Base-by-base conservation (phyloP, 1,284 basidiomycete genomes). In the Cutaneotrichosporon mucoides region DNA sequence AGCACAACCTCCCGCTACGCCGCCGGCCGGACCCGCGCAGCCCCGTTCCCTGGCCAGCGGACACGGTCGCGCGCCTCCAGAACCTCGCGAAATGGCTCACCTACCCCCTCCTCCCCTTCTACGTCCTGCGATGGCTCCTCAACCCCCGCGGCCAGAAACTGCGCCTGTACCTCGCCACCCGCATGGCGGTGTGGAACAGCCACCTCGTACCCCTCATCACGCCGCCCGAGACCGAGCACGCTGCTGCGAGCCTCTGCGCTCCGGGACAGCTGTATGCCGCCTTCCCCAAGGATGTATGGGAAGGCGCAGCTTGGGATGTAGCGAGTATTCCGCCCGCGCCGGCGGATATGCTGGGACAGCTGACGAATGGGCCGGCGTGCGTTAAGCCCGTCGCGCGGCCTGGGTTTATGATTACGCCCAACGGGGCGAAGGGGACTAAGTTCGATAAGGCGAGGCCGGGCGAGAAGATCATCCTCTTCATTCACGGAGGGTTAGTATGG, bases 381-480 rank as follows among this genome's bases (percentile, higher is more conserved):
- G 55, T 61, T 7, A 12, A 36, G 33, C 45, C 46, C 33, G 34
- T 36, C 9, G 11, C 42, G 3, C 13, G 41, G 5, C 59, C 59
- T 7, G 59, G 55, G 4, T 70, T 68, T 44, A 65, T 66, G 59
- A 53, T 70, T 15, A 56, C 56, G 1, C 68, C 70, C 0, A 35
- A 47, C 5, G 63, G 45, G 2, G 15, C 57, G 1, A n/a, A 3
- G 16, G 62, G 53, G 15, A 58, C 53, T 2, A 37, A 51, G 9
- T 16, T 36, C 33, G 40, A 57, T 10, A 38, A 10, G 36, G 69
- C 69, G 0, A n/a, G 42, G 37, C 44, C 53, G 10, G 64, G 58
- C 5, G 69, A 69, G 45, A 66, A 59, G 62, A 62, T 69, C 6
- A 60, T 71, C n/a, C 50, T 71, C 16, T 71, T 71, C 57, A 60